These are phyloP conservation scores for Lomentospora prolificans DNA, from an alignment of 2,329 filamentous ascomycete species.

Conservation along the genomic window DNA sequence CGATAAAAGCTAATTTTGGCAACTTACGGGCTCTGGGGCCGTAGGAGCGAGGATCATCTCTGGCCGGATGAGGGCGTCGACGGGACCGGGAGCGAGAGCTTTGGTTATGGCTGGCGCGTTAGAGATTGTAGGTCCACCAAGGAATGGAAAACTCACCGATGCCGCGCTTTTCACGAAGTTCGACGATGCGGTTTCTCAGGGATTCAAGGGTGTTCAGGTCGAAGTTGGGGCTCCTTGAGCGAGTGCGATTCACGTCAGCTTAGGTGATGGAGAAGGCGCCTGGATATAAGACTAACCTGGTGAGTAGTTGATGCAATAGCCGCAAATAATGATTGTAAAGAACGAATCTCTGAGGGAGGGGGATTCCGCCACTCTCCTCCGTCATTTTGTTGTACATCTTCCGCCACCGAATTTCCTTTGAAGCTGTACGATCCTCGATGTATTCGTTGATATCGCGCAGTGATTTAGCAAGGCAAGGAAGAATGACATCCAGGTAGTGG, in stretches of 20 bases:
- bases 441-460: constrained; percentile 41
- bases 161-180: constrained; percentile 40
- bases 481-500: constrained; percentile 44
- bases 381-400: constrained; percentile 48
- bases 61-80: neutral
- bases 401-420: constrained; percentile 43
- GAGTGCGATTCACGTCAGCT: constrained; percentile 9
- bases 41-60: neutral
- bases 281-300: constrained; percentile 29
- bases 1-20: too few relatives aligned
- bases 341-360: constrained; percentile 41
- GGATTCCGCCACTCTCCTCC: constrained; percentile 39
- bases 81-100: neutral
- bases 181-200: constrained; percentile 36
- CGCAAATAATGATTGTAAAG: constrained; percentile 46
- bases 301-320: constrained; percentile 39
- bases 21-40: constrained; percentile 1
- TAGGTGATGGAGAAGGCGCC: neutral
- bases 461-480: constrained; percentile 44
- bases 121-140: neutral
- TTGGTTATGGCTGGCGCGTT: neutral
- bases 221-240: constrained; percentile 38
- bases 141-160: constrained; percentile 31
- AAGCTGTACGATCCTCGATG: constrained; percentile 39
- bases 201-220: constrained; percentile 45